phyloP scores from a whole-genome alignment of 148 eudicot genomes.

The Cornus suecica region DNA sequence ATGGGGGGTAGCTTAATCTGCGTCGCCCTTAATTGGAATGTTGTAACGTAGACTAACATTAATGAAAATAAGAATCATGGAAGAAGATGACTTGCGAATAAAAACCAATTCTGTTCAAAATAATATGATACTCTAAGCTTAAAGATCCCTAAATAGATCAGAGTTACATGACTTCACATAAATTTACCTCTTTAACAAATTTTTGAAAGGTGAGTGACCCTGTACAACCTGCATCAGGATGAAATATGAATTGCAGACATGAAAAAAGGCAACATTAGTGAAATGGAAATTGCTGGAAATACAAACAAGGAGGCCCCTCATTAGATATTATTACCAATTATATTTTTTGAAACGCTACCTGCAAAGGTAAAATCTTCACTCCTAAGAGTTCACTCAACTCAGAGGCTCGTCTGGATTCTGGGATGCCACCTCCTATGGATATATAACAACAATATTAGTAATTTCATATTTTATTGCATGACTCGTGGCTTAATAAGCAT shows the following conservation, averaged over 20 bases:
- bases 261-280: conserved; percentile 11
- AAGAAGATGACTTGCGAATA: not conserved
- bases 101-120: not conserved
- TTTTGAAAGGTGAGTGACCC: conserved; percentile 50
- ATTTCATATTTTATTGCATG: not conserved
- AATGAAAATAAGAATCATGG: not conserved
- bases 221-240: conserved; percentile 40
- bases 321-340: not conserved
- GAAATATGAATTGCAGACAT: conserved; percentile 4
- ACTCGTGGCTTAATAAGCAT: not conserved
- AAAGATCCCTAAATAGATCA: not conserved
- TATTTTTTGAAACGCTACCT: conserved; percentile 26
- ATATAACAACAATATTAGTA: not conserved
- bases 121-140: not conserved
- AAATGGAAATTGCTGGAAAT: not conserved
- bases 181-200: conserved; percentile 44
- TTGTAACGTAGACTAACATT: not conserved
- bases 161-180: conserved; percentile 4
- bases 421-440: conserved; percentile 44
- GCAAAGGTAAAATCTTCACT: conserved; percentile 46
- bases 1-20: not conserved
- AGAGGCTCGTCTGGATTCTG: conserved; percentile 48
- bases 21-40: not conserved
- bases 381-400: conserved; percentile 52
- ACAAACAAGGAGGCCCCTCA: not conserved